Evolutionary conservation across 371 early-diverging fungal species (phyloP).

Genomic region (Lichtheimia corymbifera): DNA sequence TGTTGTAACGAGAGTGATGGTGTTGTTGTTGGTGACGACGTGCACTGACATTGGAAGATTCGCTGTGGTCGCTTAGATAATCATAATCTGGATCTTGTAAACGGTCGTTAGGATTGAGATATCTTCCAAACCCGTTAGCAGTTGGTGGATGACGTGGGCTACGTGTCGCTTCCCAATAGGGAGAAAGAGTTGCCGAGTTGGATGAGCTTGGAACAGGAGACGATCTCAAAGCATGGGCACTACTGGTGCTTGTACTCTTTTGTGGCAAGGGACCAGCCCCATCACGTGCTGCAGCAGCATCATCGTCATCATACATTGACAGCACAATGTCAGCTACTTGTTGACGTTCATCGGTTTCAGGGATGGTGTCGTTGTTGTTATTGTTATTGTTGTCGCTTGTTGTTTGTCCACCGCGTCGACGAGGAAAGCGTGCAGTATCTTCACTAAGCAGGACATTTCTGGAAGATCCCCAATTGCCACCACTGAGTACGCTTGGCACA

Average conservation of each 20-base stretch:
- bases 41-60: slow-evolving; percentile 48
- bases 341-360: slow-evolving; percentile 54
- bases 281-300: too few relatives aligned
- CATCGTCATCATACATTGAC: slow-evolving; percentile 50
- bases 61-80: slow-evolving; percentile 65
- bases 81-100: slow-evolving; percentile 43
- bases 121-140: slow-evolving; percentile 28
- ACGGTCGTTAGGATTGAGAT: slow-evolving; percentile 39
- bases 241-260: slow-evolving; percentile 14
- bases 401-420: slow-evolving; percentile 21
- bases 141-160: slow-evolving; percentile 5
- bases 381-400: background rate
- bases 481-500: slow-evolving; percentile 7
- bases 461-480: background rate
- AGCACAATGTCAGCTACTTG: slow-evolving; percentile 50
- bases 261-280: slow-evolving; percentile 7
- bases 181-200: slow-evolving; percentile 19
- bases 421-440: slow-evolving; percentile 38
- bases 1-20: slow-evolving; percentile 3
- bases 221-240: slow-evolving; percentile 8
- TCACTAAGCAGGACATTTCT: slow-evolving; percentile 26
- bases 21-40: slow-evolving; percentile 15
- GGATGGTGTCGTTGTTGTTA: slow-evolving; percentile 46
- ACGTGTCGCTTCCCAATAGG: slow-evolving; percentile 10
- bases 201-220: slow-evolving; percentile 32